These are phyloP conservation scores for Trichoderma guizhouense DNA, from an alignment of 2,329 filamentous ascomycete genomes.

Conservation along the genomic window DNA sequence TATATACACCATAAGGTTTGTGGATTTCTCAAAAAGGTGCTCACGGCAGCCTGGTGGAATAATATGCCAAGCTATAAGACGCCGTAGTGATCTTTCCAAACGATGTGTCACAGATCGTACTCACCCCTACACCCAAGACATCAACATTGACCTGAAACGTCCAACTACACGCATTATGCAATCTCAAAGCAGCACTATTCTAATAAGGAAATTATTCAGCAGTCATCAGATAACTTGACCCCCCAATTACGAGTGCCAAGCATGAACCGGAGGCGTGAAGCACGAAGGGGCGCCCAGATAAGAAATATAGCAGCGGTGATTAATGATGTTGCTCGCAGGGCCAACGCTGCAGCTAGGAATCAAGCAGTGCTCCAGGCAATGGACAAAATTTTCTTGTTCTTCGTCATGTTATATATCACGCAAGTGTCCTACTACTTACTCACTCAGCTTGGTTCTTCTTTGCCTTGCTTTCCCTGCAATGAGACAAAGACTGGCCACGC, in stretches of 20 bases:
- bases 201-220: neutral
- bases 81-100: neutral
- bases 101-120: neutral
- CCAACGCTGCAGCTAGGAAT: neutral
- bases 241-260: neutral
- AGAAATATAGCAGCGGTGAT: neutral
- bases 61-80: neutral
- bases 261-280: neutral
- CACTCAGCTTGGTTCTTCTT: neutral
- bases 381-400: neutral
- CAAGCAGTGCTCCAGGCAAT: neutral
- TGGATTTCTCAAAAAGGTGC: too few relatives aligned
- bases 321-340: neutral
- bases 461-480: neutral
- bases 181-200: neutral
- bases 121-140: neutral
- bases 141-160: neutral
- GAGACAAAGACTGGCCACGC: neutral
- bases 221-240: neutral
- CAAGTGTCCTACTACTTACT: neutral
- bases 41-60: neutral
- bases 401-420: neutral
- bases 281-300: neutral
- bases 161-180: neutral
- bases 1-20: neutral